phyloP scores from a whole-genome alignment of 148 eudicot species.

The Pharnaceum exiguum region DNA sequence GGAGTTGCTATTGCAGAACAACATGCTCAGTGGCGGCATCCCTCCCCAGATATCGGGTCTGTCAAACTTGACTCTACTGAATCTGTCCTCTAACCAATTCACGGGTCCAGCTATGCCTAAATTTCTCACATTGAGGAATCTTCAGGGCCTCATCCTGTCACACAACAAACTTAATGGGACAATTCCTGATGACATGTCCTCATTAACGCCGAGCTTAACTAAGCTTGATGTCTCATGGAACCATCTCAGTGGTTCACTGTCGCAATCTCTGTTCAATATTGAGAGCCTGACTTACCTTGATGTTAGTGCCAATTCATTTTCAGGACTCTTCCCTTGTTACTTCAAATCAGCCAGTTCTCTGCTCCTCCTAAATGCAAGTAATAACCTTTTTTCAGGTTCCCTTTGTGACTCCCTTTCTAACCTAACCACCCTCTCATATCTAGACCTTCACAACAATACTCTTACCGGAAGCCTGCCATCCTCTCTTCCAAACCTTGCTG shows the following conservation, averaged over 20 bases:
- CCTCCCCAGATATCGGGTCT: constrained; percentile 64
- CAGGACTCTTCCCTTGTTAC: constrained; percentile 51
- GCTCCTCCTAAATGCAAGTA: constrained; percentile 66
- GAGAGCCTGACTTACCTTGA: constrained; percentile 58
- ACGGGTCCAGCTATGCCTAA: constrained; percentile 47
- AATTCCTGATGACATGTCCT: constrained; percentile 48
- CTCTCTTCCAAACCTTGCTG: constrained; percentile 50
- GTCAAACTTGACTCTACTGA: constrained; percentile 51
- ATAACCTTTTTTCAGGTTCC: constrained; percentile 56
- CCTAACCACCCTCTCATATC: constrained; percentile 57
- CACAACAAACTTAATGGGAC: constrained; percentile 63
- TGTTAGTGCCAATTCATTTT: constrained; percentile 58
- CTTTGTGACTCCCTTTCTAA: constrained; percentile 57
- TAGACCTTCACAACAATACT: constrained; percentile 74
- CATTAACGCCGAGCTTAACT: constrained; percentile 51
- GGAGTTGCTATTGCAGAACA: constrained; percentile 53
- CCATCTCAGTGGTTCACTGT: constrained; percentile 47
- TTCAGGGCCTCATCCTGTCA: constrained; percentile 85
- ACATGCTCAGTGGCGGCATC: constrained; percentile 67
- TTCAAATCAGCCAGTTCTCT: constrained; percentile 40
- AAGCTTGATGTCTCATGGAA: constrained; percentile 74
- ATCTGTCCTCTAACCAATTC: constrained; percentile 66
- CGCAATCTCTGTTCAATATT: constrained; percentile 49
- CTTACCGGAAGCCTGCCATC: constrained; percentile 56
- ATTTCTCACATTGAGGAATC: constrained; percentile 43